Evolutionary conservation across 2,329 filamentous ascomycete genomes (phyloP).

Genomic region (Diplocarpon mali): DNA sequence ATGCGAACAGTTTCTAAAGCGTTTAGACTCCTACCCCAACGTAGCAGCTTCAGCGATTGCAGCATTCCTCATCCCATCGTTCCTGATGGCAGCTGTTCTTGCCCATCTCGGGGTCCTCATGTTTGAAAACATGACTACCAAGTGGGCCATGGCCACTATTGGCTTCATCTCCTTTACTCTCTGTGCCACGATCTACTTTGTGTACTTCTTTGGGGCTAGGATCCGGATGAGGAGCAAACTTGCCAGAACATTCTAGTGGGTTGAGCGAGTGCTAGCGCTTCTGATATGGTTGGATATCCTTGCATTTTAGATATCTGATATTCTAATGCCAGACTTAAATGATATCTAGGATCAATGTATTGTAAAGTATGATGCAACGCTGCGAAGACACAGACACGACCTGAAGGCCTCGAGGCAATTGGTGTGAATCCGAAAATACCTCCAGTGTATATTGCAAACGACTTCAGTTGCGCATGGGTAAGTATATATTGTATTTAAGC

Average conservation of each 20-base stretch:
- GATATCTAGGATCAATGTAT: too few species aligned
- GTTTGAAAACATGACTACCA: constrained; percentile 28
- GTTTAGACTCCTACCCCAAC: constrained; percentile 30
- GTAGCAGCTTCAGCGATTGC: constrained; percentile 32
- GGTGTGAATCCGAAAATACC: too few species aligned
- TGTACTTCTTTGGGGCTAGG: constrained; percentile 31
- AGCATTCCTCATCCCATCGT: constrained; percentile 34
- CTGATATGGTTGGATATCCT: too few species aligned
- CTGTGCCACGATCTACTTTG: constrained; percentile 31
- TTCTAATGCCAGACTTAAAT: too few species aligned
- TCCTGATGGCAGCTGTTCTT: constrained; percentile 31
- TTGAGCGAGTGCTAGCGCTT: too few species aligned
- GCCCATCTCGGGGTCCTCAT: constrained; percentile 30
- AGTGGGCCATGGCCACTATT: constrained; percentile 32
- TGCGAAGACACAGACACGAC: too few species aligned
- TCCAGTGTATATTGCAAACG: too few species aligned
- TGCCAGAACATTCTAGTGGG: constrained; percentile 24
- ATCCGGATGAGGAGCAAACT: constrained; percentile 28
- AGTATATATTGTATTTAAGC: too few species aligned
- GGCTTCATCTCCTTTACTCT: constrained; percentile 32
- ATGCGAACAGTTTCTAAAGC: not conserved
- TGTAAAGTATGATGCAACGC: too few species aligned
- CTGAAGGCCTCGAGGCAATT: too few species aligned
- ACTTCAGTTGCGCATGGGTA: too few species aligned
- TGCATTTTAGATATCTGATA: too few species aligned